Conservation (phyloP, 2,329 filamentous ascomycete species). For the Fusarium burgessii region DNA sequence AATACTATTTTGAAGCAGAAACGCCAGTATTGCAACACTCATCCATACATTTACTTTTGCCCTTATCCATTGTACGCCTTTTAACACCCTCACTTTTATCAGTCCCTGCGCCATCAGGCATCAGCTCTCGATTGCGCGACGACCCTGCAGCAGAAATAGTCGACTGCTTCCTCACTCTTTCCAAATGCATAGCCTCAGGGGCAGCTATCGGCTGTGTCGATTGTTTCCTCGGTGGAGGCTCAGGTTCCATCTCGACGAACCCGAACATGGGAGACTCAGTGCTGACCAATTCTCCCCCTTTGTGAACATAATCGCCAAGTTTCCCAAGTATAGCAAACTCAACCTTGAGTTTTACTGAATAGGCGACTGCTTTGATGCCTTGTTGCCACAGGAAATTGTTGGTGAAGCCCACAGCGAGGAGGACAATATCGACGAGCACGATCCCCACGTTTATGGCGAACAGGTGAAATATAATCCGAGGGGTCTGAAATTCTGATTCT, state of each 20-base stretch:
- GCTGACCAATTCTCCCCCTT: constrained; percentile 27
- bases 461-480: constrained; percentile 34
- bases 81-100: constrained; percentile 16
- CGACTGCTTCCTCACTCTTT: constrained; percentile 19
- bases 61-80: constrained; percentile 8
- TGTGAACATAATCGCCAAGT: constrained; percentile 51
- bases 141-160: constrained; percentile 14
- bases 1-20: constrained; percentile 11
- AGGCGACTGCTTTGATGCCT: constrained; percentile 51
- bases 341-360: constrained; percentile 54
- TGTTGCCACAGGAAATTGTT: constrained; percentile 51
- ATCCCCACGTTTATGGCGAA: constrained; percentile 56
- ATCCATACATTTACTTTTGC: constrained; percentile 16
- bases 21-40: constrained; percentile 2
- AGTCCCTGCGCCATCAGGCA: background rate
- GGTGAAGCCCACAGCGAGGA: constrained; percentile 50
- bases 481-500: constrained; percentile 14
- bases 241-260: constrained; percentile 33
- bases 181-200: background rate
- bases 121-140: background rate
- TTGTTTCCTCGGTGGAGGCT: constrained; percentile 10
- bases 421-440: constrained; percentile 56
- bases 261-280: constrained; percentile 28
- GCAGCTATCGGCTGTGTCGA: background rate
- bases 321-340: constrained; percentile 53